Conservation (phyloP, 345 rosid species). For the Lepidium aucheri region DNA sequence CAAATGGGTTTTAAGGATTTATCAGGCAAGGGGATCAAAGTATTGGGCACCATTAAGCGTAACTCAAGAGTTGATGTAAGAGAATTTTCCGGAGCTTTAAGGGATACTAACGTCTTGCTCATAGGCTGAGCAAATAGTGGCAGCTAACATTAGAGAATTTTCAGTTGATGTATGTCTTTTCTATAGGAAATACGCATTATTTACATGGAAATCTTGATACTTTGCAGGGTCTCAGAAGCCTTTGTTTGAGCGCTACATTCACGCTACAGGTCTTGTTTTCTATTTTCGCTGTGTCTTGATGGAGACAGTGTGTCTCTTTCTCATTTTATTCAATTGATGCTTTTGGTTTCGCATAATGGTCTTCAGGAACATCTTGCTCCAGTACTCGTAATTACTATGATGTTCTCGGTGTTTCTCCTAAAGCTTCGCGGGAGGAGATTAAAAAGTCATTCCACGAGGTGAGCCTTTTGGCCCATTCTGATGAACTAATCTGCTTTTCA, state of each 20-base stretch:
- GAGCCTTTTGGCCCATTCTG: constrained; percentile 7
- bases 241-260: constrained; percentile 39
- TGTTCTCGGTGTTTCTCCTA: constrained; percentile 66
- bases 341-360: background rate
- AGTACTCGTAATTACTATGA: constrained; percentile 53
- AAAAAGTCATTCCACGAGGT: constrained; percentile 75
- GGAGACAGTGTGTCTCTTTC: background rate
- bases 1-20: background rate
- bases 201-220: constrained; percentile 24
- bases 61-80: background rate
- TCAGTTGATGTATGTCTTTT: background rate
- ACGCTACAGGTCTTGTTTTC: constrained; percentile 46
- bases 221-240: constrained; percentile 27
- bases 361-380: constrained; percentile 37
- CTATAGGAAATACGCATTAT: constrained; percentile 30
- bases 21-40: background rate
- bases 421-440: constrained; percentile 69
- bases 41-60: background rate
- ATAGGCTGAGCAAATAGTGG: background rate
- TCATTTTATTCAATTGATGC: background rate
- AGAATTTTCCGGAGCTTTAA: background rate
- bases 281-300: background rate
- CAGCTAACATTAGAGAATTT: background rate
- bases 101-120: background rate
- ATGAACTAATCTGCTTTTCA: background rate